Evolutionary conservation across 1,284 basidiomycete species (phyloP), one percentile per base, ranked within the genome.

Genomic region (Cutaneotrichosporon sp.): DNA sequence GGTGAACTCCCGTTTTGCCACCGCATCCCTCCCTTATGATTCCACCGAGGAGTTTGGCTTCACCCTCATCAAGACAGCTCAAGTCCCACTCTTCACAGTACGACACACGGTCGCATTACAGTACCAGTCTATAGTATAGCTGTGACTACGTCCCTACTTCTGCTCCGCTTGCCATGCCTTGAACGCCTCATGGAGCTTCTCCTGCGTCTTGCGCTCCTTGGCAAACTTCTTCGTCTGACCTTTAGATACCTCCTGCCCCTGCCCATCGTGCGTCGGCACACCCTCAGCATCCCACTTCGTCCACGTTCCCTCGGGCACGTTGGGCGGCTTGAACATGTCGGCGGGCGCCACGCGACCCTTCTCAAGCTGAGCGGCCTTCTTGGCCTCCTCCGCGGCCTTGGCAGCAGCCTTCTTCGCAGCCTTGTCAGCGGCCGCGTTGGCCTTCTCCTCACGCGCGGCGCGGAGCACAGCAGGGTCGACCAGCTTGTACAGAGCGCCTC

Each of bases 401-500:
- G 80, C 77, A 0, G 84, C 87, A 4, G 84, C 86, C 68, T 96
- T 93, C 68, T 88, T 87, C 10, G 83, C 84, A 0, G 82, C 82
- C 71, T 93, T 93, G 20, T 86, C 88, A 50, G 87, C 85, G 1
- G 78, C 78, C 38, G 80, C 78, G 1, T 82, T 84, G n/a, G 84
- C 83, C 77, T 97, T 97, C 68, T 93, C 93, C 55, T 96, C 90
- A 44, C 91, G 84, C 0, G 84, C 86, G 62, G 81, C 86, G 58
- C 89, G 83, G 31, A 99, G 79, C 56, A 90, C 84, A 6, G 83
- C 83, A 0, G 93, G 85, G 49, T 90, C 79, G 16, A 96, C 88
- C 39, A 98, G 79, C 75, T 98, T 98, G 61, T 97, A 88, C 38
- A 98, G 82, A 4, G 93, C 92, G 63, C 84, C 85, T n/a, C 92